Conservation (phyloP, 1,139 yeast species). For the Candida neerlandica region DNA sequence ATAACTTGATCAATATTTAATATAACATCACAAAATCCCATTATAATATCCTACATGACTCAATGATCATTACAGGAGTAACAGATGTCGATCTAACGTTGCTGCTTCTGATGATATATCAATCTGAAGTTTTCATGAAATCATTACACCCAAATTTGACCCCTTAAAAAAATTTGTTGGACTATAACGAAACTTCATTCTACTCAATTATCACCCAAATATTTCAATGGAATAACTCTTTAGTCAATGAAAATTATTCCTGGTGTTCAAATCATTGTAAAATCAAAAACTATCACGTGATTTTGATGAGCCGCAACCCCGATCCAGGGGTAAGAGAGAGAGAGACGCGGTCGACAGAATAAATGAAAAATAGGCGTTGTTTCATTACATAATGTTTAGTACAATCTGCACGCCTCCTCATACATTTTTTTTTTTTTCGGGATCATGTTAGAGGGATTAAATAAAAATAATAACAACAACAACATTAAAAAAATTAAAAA, state of each 20-base stretch:
- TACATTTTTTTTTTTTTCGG: too few species aligned
- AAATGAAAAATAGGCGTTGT: neutral
- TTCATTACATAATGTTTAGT: neutral
- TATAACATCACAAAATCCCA: neutral
- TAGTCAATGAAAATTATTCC: neutral
- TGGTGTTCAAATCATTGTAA: neutral
- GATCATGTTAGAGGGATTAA: too few species aligned
- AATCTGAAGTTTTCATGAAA: neutral
- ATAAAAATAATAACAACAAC: neutral
- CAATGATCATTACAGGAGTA: neutral
- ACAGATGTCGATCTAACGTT: neutral
- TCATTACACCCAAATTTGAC: neutral
- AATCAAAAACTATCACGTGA: neutral
- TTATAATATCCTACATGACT: neutral
- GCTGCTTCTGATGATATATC: neutral
- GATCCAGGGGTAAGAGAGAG: neutral
- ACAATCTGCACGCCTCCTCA: neutral
- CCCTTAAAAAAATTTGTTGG: neutral
- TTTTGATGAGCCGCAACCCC: too few species aligned
- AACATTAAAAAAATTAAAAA: neutral
- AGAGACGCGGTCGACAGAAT: neutral
- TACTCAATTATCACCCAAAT: neutral
- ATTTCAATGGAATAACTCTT: neutral
- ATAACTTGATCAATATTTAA: neutral
- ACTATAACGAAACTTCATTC: neutral